Conservation (phyloP, 1,139 yeast species). For the Lodderomyces pseudojiufengensis region DNA sequence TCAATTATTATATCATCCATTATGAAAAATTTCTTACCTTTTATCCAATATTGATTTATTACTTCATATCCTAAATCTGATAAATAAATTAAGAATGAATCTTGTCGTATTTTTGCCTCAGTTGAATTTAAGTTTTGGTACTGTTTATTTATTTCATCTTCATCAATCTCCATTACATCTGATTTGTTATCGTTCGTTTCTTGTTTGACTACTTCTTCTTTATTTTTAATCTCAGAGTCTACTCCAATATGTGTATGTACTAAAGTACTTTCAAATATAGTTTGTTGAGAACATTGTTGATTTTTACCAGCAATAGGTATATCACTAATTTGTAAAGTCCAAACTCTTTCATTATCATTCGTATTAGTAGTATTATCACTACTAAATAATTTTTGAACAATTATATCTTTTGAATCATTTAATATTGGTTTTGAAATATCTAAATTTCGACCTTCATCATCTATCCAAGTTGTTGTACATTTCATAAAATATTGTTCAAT, state of each 20-base stretch:
- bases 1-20: conserved; percentile 58
- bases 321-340: conserved; percentile 73
- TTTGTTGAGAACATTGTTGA: conserved; percentile 59
- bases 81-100: conserved; percentile 47
- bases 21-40: conserved; percentile 62
- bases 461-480: conserved; percentile 41
- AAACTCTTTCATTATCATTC: conserved; percentile 29
- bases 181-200: conserved; percentile 1
- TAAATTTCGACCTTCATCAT: conserved; percentile 21
- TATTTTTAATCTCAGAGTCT: conserved; percentile 5
- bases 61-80: conserved; percentile 69
- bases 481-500: conserved; percentile 47
- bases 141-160: conserved; percentile 1
- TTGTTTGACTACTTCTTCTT: conserved; percentile 3
- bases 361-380: background rate
- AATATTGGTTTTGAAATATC: conserved; percentile 28
- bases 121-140: conserved; percentile 1
- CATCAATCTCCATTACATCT: background rate
- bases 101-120: conserved; percentile 11
- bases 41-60: conserved; percentile 62
- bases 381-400: conserved; percentile 27
- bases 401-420: conserved; percentile 14
- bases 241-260: conserved; percentile 35
- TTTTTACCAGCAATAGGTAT: conserved; percentile 85
- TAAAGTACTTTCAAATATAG: conserved; percentile 65